Percentiles rank a stretch among this genome's conserved stretches.
Evolutionary conservation across 2,329 filamentous ascomycete species (phyloP).

Genomic region (Periconia sp.): DNA sequence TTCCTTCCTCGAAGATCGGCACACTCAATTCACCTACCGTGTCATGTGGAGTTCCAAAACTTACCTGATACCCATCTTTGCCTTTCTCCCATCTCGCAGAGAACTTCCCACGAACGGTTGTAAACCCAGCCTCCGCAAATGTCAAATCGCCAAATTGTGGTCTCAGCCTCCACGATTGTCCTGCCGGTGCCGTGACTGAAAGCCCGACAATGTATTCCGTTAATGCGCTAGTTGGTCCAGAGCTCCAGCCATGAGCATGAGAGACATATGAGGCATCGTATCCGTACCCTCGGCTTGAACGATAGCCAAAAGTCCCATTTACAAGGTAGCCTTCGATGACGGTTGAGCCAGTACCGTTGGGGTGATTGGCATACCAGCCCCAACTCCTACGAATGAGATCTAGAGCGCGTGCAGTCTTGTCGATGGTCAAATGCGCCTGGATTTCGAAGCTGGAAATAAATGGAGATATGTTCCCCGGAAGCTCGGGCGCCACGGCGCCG

Average conservation of each 20-base stretch:
- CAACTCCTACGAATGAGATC: conserved; percentile 62
- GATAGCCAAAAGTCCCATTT: conserved; percentile 65
- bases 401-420: conserved; percentile 58
- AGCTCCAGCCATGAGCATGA: conserved; percentile 53
- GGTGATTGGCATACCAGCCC: conserved; percentile 66
- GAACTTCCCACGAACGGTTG: conserved; percentile 53
- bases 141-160: conserved; percentile 54
- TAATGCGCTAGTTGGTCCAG: conserved; percentile 35
- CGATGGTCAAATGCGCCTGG: conserved; percentile 60
- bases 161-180: conserved; percentile 51
- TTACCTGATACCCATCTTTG: conserved; percentile 24
- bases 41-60: conserved; percentile 29
- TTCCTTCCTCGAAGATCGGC: conserved; percentile 20
- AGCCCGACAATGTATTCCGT: conserved; percentile 55
- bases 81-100: conserved; percentile 38
- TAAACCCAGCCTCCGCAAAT: conserved; percentile 54
- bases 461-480: conserved; percentile 63
- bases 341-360: conserved; percentile 64
- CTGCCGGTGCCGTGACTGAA: conserved; percentile 47
- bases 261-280: conserved; percentile 54
- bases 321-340: conserved; percentile 65
- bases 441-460: conserved; percentile 67
- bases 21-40: conserved; percentile 39
- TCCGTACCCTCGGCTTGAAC: conserved; percentile 58
- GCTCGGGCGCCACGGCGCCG: conserved; percentile 62